A percentile compares a stretch with the other conserved stretches of the same genome.
Evolutionary conservation across 73 alveolate genomes (phyloP).

Genomic region (Blepharisma stoltei): DNA sequence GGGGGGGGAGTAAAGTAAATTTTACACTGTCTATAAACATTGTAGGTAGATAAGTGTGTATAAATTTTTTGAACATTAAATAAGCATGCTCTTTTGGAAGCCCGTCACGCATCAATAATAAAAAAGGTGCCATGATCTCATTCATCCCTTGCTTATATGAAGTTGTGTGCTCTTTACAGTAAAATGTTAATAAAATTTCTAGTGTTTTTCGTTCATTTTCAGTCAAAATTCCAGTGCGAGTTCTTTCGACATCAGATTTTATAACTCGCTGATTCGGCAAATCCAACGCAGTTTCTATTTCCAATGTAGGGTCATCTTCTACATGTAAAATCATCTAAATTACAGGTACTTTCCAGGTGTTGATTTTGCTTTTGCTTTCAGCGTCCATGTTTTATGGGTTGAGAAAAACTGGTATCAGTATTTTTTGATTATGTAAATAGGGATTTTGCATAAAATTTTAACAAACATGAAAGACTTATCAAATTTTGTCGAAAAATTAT

Average conservation of each 20-base stretch:
- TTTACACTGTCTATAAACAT: constrained; percentile 20
- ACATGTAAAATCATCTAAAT: neutral
- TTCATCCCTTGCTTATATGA: constrained; percentile 79
- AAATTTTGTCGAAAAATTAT: too few species aligned
- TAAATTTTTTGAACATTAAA: constrained; percentile 28
- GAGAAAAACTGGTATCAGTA: too few species aligned
- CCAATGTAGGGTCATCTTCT: neutral
- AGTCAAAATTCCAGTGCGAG: constrained; percentile 33
- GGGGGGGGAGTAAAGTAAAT: too few species aligned
- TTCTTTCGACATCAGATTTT: constrained; percentile 34
- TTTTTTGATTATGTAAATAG: too few species aligned
- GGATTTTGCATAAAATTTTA: too few species aligned
- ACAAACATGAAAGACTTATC: too few species aligned
- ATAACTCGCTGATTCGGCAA: constrained; percentile 37
- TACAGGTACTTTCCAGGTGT: too few species aligned
- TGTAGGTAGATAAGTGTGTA: constrained; percentile 30
- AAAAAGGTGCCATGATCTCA: constrained; percentile 67
- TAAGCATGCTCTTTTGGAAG: constrained; percentile 14
- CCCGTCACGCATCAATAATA: constrained; percentile 33
- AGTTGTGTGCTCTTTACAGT: constrained; percentile 53
- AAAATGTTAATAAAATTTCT: constrained; percentile 60
- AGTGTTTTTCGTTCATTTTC: constrained; percentile 35
- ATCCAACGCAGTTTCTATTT: neutral
- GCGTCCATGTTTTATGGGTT: too few species aligned
- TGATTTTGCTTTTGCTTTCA: too few species aligned